Percentiles rank a stretch among this genome's conserved stretches.
Evolutionary conservation across 2,329 filamentous ascomycete genomes (phyloP).

Genomic region (Epichloe baconii): DNA sequence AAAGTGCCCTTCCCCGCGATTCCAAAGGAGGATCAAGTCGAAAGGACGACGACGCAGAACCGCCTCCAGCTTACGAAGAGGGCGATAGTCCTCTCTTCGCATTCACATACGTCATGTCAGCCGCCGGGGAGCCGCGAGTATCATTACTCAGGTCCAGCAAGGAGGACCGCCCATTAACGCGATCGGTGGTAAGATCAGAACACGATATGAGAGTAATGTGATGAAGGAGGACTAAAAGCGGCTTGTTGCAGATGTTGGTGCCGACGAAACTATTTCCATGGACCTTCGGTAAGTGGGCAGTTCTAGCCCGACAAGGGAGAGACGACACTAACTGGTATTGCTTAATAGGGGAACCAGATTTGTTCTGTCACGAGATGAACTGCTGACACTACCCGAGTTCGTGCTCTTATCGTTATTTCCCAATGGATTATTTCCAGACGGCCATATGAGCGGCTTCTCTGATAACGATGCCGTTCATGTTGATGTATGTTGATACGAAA

Average conservation of each 20-base stretch:
- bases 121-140: constrained; percentile 94
- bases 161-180: constrained; percentile 80
- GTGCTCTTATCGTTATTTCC: constrained; percentile 95
- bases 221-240: not conserved
- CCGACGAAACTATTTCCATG: constrained; percentile 89
- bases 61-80: constrained; percentile 92
- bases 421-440: constrained; percentile 94
- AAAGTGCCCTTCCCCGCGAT: constrained; percentile 71
- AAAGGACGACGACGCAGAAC: constrained; percentile 76
- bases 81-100: constrained; percentile 82
- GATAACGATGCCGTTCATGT: constrained; percentile 94
- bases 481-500: constrained; percentile 57
- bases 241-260: constrained; percentile 50
- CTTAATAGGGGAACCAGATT: constrained; percentile 71
- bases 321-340: constrained; percentile 20
- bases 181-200: constrained; percentile 54
- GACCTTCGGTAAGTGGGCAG: constrained; percentile 62
- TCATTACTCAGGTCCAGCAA: constrained; percentile 98
- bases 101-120: constrained; percentile 96
- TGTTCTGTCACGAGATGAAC: constrained; percentile 84
- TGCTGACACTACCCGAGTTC: constrained; percentile 92
- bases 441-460: constrained; percentile 84
- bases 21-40: constrained; percentile 62
- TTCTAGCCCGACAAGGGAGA: not conserved
- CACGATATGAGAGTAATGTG: not conserved